These are phyloP conservation scores for Datisca glomerata DNA, from an alignment of 306 rosid genomes.

Conservation along the genomic window DNA sequence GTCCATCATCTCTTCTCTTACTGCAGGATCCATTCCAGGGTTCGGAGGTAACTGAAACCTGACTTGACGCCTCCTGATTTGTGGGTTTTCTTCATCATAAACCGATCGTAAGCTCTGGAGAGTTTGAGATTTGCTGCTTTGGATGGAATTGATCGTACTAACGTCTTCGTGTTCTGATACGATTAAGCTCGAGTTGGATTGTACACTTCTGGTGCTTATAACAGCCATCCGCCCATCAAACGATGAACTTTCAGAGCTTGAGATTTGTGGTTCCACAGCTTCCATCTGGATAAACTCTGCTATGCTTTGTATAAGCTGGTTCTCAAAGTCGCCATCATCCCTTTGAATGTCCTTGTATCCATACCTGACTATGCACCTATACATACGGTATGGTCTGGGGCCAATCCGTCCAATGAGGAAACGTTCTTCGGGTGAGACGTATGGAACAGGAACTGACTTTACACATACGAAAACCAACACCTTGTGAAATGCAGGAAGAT, in stretches of 20 bases:
- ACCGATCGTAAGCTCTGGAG: conserved; percentile 51
- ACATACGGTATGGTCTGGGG: conserved; percentile 76
- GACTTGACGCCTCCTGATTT: conserved; percentile 40
- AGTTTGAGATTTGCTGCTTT: conserved; percentile 51
- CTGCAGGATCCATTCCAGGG: conserved; percentile 43
- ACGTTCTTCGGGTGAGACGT: conserved; percentile 76
- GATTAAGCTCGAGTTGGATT: conserved; percentile 30
- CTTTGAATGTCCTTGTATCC: conserved; percentile 78
- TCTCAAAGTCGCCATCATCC: conserved; percentile 76
- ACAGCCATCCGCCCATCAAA: conserved; percentile 83
- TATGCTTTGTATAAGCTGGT: conserved; percentile 66
- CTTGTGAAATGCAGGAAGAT: conserved; percentile 83
- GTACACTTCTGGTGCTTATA: conserved; percentile 41
- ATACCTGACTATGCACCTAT: conserved; percentile 71
- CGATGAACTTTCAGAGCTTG: conserved; percentile 45
- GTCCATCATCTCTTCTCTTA: conserved; percentile 61
- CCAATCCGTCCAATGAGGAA: conserved; percentile 76
- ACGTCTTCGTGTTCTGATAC: conserved; percentile 35
- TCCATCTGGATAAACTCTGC: conserved; percentile 84
- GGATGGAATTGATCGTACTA: conserved; percentile 25
- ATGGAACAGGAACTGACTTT: conserved; percentile 79
- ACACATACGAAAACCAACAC: conserved; percentile 77
- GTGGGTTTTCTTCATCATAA: conserved; percentile 60
- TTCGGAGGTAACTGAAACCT: conserved; percentile 52
- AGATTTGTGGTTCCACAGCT: conserved; percentile 55